A percentile compares a stretch with the other conserved stretches of the same genome.
Conservation (phyloP, 2,329 filamentous ascomycete genomes). For the Neofusicoccum umdonicola region DNA sequence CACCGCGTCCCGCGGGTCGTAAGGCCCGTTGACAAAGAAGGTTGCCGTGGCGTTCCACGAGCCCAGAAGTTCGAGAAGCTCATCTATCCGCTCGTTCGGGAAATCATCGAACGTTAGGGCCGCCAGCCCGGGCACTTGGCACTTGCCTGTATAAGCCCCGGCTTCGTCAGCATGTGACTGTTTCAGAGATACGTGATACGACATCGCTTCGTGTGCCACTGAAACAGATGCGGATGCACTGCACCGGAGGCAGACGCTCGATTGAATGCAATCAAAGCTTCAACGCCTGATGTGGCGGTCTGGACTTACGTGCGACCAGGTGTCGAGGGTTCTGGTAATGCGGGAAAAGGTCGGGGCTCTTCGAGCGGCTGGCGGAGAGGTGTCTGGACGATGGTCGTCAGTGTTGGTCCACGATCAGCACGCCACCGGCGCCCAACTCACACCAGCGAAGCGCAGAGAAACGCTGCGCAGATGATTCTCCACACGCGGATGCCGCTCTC, state of each 20-base stretch:
- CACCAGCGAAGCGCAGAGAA: neutral
- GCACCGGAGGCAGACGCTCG: no score
- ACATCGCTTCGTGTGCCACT: no score
- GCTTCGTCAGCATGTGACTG: neutral
- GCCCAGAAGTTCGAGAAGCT: neutral
- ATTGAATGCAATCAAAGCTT: no score
- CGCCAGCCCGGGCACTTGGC: neutral
- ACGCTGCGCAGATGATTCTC: neutral
- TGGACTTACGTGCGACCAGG: neutral
- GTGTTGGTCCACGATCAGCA: no score
- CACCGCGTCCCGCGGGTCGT: neutral
- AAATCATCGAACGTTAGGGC: conserved; percentile 4
- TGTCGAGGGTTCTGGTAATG: neutral
- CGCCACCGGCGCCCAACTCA: neutral
- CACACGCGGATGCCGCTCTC: neutral
- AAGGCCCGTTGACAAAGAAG: neutral
- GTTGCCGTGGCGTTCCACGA: neutral
- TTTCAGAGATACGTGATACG: no score
- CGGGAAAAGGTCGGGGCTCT: neutral
- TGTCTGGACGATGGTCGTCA: neutral
- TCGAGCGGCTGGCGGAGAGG: neutral
- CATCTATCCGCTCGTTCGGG: neutral
- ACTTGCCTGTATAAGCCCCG: neutral
- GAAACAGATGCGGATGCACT: no score
- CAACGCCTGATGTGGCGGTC: neutral